Evolutionary conservation across 2,329 filamentous ascomycete species (phyloP).

Genomic region (Coniochaeta pulveracea): DNA sequence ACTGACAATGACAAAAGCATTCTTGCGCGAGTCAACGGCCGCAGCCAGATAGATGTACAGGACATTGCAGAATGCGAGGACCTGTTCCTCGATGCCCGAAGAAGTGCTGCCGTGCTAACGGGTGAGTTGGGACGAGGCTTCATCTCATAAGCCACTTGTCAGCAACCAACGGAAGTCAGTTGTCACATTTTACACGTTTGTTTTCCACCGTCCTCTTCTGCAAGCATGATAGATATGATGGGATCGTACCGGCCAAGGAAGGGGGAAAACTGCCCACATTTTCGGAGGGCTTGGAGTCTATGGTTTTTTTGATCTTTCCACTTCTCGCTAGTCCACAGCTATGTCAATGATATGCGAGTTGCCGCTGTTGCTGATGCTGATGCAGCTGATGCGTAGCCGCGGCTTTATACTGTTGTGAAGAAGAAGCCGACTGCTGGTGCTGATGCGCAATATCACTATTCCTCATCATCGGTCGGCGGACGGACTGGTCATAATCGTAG

Average conservation of each 20-base stretch:
- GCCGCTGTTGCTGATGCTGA: too few species aligned
- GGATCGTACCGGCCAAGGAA: slow-evolving; percentile 8
- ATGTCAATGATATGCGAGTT: slow-evolving; percentile 3
- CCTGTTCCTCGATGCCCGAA: slow-evolving; percentile 70
- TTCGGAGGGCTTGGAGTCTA: slow-evolving; percentile 14
- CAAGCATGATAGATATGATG: slow-evolving; percentile 7
- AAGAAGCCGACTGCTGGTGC: too few species aligned
- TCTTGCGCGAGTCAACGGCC: slow-evolving; percentile 74
- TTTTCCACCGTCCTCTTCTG: background rate
- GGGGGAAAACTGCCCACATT: too few species aligned
- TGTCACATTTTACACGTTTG: slow-evolving; percentile 10
- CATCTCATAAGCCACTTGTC: slow-evolving; percentile 36
- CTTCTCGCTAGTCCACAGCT: slow-evolving; percentile 4
- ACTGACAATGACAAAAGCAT: slow-evolving; percentile 46
- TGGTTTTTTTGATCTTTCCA: slow-evolving; percentile 6
- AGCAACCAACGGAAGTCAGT: slow-evolving; percentile 13
- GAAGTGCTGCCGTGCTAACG: slow-evolving; percentile 60
- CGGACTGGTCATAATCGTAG: too few species aligned
- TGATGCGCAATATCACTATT: too few species aligned
- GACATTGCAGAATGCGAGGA: slow-evolving; percentile 76
- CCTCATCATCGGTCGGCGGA: too few species aligned
- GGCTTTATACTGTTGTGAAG: too few species aligned
- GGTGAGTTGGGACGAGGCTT: slow-evolving; percentile 53
- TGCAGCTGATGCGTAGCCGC: background rate
- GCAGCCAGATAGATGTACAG: slow-evolving; percentile 62